phyloP scores from a whole-genome alignment of 371 early-diverging fungal genomes.

The Mucor plumbeus region DNA sequence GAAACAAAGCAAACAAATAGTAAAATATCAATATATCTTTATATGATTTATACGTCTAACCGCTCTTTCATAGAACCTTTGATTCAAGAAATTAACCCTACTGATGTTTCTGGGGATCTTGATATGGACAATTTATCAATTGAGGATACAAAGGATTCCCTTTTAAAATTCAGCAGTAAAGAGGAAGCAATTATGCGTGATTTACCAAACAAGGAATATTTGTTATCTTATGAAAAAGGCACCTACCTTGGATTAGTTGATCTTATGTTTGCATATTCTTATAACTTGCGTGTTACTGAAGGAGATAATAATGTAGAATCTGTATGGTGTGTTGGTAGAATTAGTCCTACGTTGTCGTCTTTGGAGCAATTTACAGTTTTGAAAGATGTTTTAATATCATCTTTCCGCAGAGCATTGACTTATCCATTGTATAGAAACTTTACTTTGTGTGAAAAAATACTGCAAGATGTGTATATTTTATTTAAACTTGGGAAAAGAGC shows the following conservation, averaged over 20 bases:
- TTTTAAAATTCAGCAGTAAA: slow-evolving; percentile 66
- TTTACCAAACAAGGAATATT: slow-evolving; percentile 80
- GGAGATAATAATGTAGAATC: slow-evolving; percentile 92
- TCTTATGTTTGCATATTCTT: slow-evolving; percentile 88
- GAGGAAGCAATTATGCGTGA: slow-evolving; percentile 78
- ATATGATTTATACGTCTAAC: neutral
- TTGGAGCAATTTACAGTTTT: slow-evolving; percentile 80
- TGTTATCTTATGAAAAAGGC: slow-evolving; percentile 65
- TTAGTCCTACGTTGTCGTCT: slow-evolving; percentile 80
- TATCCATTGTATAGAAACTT: slow-evolving; percentile 89
- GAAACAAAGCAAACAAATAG: slow-evolving; percentile 2
- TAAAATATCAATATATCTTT: neutral
- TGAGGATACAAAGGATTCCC: slow-evolving; percentile 28
- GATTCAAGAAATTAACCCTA: slow-evolving; percentile 41
- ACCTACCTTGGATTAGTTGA: slow-evolving; percentile 91
- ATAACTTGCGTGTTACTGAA: slow-evolving; percentile 83
- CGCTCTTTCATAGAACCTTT: slow-evolving; percentile 28
- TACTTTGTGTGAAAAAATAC: slow-evolving; percentile 67
- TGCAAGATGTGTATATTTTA: slow-evolving; percentile 83
- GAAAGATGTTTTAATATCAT: slow-evolving; percentile 64
- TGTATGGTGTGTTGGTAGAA: slow-evolving; percentile 88
- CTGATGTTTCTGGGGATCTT: slow-evolving; percentile 14
- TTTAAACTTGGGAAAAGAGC: slow-evolving; percentile 85
- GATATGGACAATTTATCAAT: slow-evolving; percentile 35
- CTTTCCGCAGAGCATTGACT: slow-evolving; percentile 77